Evolutionary conservation across 345 rosid genomes (phyloP).

Genomic region (Aquilaria yunnanensis): DNA sequence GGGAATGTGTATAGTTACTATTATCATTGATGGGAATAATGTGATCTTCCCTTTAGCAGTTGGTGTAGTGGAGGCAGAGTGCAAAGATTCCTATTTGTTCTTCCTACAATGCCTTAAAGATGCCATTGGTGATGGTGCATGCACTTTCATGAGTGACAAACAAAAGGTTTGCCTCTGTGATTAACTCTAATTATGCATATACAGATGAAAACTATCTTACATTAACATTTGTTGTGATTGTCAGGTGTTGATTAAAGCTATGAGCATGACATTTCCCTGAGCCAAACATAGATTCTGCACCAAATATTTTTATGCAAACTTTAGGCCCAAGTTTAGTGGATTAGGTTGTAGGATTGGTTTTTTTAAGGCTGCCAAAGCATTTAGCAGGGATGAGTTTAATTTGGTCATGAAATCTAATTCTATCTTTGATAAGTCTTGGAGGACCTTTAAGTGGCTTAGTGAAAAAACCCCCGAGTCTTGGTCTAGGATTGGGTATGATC

Average conservation of each 20-base stretch:
- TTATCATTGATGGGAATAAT: background rate
- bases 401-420: background rate
- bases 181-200: background rate
- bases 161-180: background rate
- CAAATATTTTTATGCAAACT: background rate
- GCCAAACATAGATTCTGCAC: background rate
- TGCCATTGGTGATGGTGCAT: background rate
- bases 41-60: background rate
- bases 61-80: background rate
- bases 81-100: background rate
- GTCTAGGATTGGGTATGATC: background rate
- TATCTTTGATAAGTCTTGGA: accelerated
- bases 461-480: background rate
- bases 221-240: too few relatives aligned
- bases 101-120: background rate
- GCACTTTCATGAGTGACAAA: background rate
- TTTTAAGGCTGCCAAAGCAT: background rate
- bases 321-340: background rate
- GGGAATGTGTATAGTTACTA: background rate
- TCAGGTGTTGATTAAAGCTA: background rate
- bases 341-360: background rate
- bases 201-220: too few relatives aligned
- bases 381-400: background rate
- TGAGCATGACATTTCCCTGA: background rate
- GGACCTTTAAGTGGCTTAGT: background rate